Conservation (phyloP, 805 yeast genomes). For the Starmerella gropengiesseri region DNA sequence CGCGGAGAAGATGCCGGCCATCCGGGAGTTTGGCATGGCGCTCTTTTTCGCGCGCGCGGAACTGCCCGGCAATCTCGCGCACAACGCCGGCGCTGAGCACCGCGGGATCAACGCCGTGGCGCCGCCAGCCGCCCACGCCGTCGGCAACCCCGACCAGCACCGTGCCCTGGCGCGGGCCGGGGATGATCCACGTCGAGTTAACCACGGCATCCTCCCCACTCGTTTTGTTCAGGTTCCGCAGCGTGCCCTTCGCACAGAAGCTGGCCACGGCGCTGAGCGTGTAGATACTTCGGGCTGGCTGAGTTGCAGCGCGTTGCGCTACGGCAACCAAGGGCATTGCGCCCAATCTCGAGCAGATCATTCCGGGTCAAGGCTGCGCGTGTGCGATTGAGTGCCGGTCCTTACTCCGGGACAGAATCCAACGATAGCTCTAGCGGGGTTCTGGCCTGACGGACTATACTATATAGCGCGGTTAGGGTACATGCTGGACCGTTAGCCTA, state of each 20-base stretch:
- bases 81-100: constrained; percentile 78
- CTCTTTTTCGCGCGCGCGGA: constrained; percentile 5
- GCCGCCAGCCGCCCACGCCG: constrained; percentile 98
- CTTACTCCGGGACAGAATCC: too few species aligned
- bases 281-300: constrained; percentile 10
- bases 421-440: too few species aligned
- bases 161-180: constrained; percentile 20
- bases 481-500: too few species aligned
- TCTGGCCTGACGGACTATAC: too few species aligned
- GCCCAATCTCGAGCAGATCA: too few species aligned
- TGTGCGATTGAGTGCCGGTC: too few species aligned
- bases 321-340: too few species aligned
- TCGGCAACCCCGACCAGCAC: constrained; percentile 43
- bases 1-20: constrained; percentile 42
- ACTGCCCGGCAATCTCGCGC: constrained; percentile 26
- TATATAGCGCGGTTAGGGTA: too few species aligned
- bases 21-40: constrained; percentile 19
- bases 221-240: constrained; percentile 16
- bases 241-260: constrained; percentile 23
- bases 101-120: constrained; percentile 79
- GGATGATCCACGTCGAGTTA: constrained; percentile 19
- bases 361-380: too few species aligned
- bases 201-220: constrained; percentile 24
- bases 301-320: too few species aligned
- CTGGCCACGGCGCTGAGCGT: constrained; percentile 17